Percentiles rank a stretch among this genome's conserved stretches.
Evolutionary conservation across 208 protist species (phyloP).

Genomic region (Wallacemonas sp.): DNA sequence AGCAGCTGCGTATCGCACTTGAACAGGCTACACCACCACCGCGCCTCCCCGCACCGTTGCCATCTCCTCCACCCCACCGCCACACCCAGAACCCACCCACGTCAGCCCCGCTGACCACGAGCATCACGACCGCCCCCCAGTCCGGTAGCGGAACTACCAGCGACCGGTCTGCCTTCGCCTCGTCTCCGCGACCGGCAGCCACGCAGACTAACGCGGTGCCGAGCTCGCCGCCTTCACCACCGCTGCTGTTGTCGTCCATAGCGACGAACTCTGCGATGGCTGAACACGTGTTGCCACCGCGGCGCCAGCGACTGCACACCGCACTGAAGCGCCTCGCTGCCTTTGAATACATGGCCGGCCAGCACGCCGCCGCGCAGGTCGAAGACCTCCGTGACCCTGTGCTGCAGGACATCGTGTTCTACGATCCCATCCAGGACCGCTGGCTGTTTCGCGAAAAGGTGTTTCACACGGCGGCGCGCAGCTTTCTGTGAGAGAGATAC

Average conservation of each 20-base stretch:
- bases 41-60: background rate
- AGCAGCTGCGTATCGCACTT: slow-evolving; percentile 47
- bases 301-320: slow-evolving; percentile 27
- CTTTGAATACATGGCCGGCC: slow-evolving; percentile 34
- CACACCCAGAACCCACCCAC: background rate
- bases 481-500: slow-evolving; percentile 31
- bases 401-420: slow-evolving; percentile 68
- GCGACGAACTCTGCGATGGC: background rate
- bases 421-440: slow-evolving; percentile 71
- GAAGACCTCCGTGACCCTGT: slow-evolving; percentile 38
- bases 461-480: slow-evolving; percentile 67
- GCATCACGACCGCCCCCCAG: background rate
- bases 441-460: slow-evolving; percentile 79
- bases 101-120: no score
- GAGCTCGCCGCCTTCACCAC: background rate
- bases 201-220: no score
- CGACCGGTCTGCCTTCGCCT: no score
- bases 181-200: no score
- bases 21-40: slow-evolving; percentile 8
- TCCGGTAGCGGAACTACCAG: no score
- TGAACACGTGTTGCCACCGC: slow-evolving; percentile 24
- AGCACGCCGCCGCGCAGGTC: slow-evolving; percentile 29
- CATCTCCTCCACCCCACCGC: background rate
- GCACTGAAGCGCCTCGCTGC: slow-evolving; percentile 42
- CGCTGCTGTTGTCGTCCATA: background rate